Evolutionary conservation across 176 grass and related monocot genomes (phyloP), one percentile per base, ranked within the genome.

Genomic region (Paspalum notatum): DNA sequence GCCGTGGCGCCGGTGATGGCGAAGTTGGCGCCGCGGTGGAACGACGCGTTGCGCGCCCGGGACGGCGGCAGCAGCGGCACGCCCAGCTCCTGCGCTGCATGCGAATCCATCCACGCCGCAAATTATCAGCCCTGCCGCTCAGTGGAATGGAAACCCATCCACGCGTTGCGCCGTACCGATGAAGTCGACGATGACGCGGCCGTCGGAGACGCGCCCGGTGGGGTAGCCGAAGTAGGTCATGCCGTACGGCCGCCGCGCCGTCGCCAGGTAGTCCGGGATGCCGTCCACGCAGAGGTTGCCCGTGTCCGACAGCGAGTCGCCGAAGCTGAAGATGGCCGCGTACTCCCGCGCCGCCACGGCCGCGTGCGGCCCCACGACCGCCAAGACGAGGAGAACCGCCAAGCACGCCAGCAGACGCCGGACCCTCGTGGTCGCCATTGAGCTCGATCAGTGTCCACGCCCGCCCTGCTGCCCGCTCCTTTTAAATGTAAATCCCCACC

Each of bases 241-340:
- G 61, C 93, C 93, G 45, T 97, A 97, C 8, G 93, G 93, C 18
- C 39, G 65, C 15, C 74, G 66, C n/a, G 89, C 92, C 50, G 92
- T 94, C 61, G 87, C 92, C 4, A 94, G 81, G 79, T 91, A 89
- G 0, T 85, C 80, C 17, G 89, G 92, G 86, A 93, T 92, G 80
- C 93, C 93, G 26, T 92, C 88, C 14, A 38, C 66, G 74, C 83
- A 80, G 18, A 97, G 87, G 84, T 97, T 97, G 24, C 93, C 90
- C 13, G 88, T 47, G 59, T 97, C 93, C 47, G 73, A 61, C 4
- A 97, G 88, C 2, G 93, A 97, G 47, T 97, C 93, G 0, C 93
- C 93, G 64, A 97, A 97, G 87, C 78, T 93, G 66, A 96, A 96
- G 51, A 96, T 79, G 26, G 93, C 90, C 1, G 90, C 90, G 75